phyloP scores from a whole-genome alignment of 169 alveolate species.

The Plasmodium sp. region DNA sequence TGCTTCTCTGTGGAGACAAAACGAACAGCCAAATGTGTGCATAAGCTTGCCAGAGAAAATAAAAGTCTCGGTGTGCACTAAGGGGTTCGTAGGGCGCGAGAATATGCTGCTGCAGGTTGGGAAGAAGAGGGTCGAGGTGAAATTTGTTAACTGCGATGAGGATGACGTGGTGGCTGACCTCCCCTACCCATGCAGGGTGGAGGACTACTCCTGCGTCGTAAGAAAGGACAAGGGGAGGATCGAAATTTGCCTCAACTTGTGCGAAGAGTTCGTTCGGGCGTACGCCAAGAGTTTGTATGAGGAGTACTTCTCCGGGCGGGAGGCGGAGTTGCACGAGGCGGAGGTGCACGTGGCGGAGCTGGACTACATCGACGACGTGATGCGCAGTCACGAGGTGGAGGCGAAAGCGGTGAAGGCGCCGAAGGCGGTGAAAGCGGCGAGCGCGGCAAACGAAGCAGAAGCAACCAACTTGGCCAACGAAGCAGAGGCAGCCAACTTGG shows the following conservation, averaged over 20 bases:
- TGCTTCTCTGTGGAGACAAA: constrained; percentile 33
- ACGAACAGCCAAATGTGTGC: constrained; percentile 21
- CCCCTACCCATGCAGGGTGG: constrained; percentile 37
- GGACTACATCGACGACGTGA: constrained; percentile 55
- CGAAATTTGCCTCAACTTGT: constrained; percentile 38
- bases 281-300: constrained; percentile 28
- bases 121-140: constrained; percentile 12
- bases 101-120: constrained; percentile 7
- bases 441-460: not conserved
- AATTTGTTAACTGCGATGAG: constrained; percentile 29
- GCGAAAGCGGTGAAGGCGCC: not conserved
- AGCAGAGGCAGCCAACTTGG: too few relatives aligned
- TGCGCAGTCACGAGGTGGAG: constrained; percentile 5
- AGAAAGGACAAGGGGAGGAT: constrained; percentile 18
- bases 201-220: constrained; percentile 35
- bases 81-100: constrained; percentile 12
- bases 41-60: constrained; percentile 53
- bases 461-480: not conserved
- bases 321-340: not conserved
- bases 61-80: constrained; percentile 24
- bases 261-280: constrained; percentile 16
- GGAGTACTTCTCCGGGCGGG: not conserved
- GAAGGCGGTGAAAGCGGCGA: not conserved
- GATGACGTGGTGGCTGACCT: constrained; percentile 18
- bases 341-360: constrained; percentile 14